Evolutionary conservation across 2,329 filamentous ascomycete genomes (phyloP), one percentile per base, ranked within the genome.

Genomic region (Botryotinia convoluta): DNA sequence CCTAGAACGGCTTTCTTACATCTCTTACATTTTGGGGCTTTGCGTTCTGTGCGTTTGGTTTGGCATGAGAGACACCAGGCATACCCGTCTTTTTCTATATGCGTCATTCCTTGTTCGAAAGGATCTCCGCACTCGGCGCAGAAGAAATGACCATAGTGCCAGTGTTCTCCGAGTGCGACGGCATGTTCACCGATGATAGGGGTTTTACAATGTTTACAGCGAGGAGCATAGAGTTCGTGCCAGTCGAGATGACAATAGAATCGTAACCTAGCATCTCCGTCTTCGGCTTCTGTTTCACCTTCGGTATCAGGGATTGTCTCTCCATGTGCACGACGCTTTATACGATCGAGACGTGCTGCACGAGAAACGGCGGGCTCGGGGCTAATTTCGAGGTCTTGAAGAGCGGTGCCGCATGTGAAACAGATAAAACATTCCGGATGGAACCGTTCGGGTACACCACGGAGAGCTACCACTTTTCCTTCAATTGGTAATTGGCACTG

Each of bases 181-280:
- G 98, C 91, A 77, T 98, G 94, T 83, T 98, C 95, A 60, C 95
- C 95, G 77, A 98, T 91, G 79, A 99, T 99, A 5, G 96, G 95
- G 12, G 96, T 99, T 82, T 92, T 94, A 88, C 96, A 99, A 82
- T 93, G 94, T 84, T 96, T 96, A 87, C 96, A 99, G 60, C 94
- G 90, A 7, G 96, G 96, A 45, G 93, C 94, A 83, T 93, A 99
- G 71, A 92, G 86, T 83, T 99, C 96, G 82, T 99, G 96, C 89
- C 95, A 99, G 85, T 99, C 96, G n/a, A 99, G 88, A 81, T 98
- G 95, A 83, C 96, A 99, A 84, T 93, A 99, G 87, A 98, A 98
- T 18, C 95, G 90, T 63, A 93, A 84, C 18, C 89, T 86, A 54
- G 89, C 87, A 80, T 95, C 92, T 60, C 92, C 91, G 78, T 95